Percentiles rank a stretch among this genome's conserved stretches.
These are phyloP conservation scores for Colletotrichum lindemuthianum DNA, from an alignment of 2,329 filamentous ascomycete genomes.

Conservation along the genomic window DNA sequence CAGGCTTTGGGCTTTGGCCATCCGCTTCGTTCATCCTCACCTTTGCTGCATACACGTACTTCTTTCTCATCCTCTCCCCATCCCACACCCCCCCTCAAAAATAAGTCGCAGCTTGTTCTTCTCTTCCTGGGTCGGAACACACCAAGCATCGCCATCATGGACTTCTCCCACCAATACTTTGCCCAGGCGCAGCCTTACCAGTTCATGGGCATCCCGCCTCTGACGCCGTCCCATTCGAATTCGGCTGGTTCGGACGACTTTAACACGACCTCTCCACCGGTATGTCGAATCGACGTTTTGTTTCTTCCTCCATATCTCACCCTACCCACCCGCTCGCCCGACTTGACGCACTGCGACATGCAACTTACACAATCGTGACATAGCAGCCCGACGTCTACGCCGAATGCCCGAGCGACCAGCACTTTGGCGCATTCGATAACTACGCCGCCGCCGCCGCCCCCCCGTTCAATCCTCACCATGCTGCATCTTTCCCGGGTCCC, in stretches of 20 bases:
- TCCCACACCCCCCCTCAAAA: background rate
- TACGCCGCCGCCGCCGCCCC: conserved; percentile 47
- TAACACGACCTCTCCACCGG: conserved; percentile 63
- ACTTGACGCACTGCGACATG: conserved; percentile 43
- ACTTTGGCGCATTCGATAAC: conserved; percentile 59
- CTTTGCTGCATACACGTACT: background rate
- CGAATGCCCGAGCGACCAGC: conserved; percentile 56
- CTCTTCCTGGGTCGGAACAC: conserved; percentile 9
- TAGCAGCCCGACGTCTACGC: conserved; percentile 60
- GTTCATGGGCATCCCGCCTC: conserved; percentile 63
- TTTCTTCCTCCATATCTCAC: conserved; percentile 35
- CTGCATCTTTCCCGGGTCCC: conserved; percentile 54
- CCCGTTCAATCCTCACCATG: conserved; percentile 40
- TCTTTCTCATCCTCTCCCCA: conserved; percentile 2
- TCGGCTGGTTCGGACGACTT: conserved; percentile 66
- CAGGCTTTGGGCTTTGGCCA: conserved; percentile 19
- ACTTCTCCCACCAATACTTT: conserved; percentile 64
- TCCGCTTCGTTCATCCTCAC: conserved; percentile 20
- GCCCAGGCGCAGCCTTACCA: conserved; percentile 61
- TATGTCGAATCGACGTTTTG: conserved; percentile 48
- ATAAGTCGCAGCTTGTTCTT: conserved; percentile 4
- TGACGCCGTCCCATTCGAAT: conserved; percentile 66
- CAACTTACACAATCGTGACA: conserved; percentile 46
- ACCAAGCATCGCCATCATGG: conserved; percentile 51
- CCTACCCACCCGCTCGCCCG: conserved; percentile 41